Base-by-base conservation (phyloP, 306 rosid species). In the Potentilla sterilis region DNA sequence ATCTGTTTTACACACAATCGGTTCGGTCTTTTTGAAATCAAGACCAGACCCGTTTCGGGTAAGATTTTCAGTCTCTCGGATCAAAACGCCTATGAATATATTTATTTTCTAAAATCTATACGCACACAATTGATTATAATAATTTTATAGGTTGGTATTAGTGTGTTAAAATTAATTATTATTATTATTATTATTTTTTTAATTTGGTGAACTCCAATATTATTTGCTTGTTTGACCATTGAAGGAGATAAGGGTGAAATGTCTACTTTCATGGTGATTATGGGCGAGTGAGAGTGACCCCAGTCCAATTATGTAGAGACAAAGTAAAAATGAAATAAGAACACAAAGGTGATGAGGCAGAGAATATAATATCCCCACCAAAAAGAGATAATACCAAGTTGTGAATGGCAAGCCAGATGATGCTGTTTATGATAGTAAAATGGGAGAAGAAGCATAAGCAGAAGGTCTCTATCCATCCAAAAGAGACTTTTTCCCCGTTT, bases 361-460 rank as follows among this genome's bases (percentile, higher is more conserved):
- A 15, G 16, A 49, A 18, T 15, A 49, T 49, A 49, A 49, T 5
- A 52, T 5, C 7, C 34, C 63, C 5, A 22, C 63, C 35, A 9
- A 57, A 21, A 57, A 9, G 14, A 52, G 44, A 22, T 24, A 19
- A 35, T 8, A 4, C 43, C 59, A 71, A 19, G 49, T 44, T 69
- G 73, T 41, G 48, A 71, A 52, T 14, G 62, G 12, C n/a, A 81
- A 77, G 76, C 77, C 75, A 78, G 51, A 28, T 59, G 9, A 12
- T 32, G 28, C n/a, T 41, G 63, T 24, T 21, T 51, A 18, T 6
- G 16, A n/a, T n/a, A n/a, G n/a, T n/a, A n/a, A n/a, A n/a, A n/a
- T 1, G n/a, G 7, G 1, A 19, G 21, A 3, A 15, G 15, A 1
- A 9, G 65, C 10, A 24, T 38, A 28, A 59, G 77, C 21, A 46